Percentiles rank a stretch among this genome's conserved stretches.
phyloP scores from a whole-genome alignment of 352 stramenopile genomes.

The Albugo candida region DNA sequence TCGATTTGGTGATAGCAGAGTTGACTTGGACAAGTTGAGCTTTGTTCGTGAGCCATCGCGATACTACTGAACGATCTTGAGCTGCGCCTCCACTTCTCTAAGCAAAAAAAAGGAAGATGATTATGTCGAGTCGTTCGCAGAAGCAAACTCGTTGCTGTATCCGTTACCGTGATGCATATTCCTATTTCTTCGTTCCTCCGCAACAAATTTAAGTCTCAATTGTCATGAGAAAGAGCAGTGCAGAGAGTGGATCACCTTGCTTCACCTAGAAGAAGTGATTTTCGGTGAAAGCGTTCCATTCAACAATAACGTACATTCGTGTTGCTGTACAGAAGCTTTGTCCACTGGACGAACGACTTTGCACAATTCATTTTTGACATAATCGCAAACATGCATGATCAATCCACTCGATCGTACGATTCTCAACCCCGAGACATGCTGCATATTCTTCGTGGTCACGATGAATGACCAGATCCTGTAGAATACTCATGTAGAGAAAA shows the following conservation, averaged over 20 bases:
- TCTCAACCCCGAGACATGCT: neutral
- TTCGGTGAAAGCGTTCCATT: conserved; percentile 7
- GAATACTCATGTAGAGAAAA: conserved; percentile 5
- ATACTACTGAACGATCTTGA: conserved; percentile 5
- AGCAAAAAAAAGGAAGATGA: conserved; percentile 1
- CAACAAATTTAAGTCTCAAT: conserved; percentile 3
- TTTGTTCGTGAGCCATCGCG: conserved; percentile 1
- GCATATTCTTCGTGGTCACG: neutral
- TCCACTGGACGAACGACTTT: neutral
- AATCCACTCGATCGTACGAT: conserved; percentile 6
- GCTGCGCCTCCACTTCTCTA: conserved; percentile 1
- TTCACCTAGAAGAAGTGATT: conserved; percentile 7
- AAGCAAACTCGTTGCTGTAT: conserved; percentile 1
- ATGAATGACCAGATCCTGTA: conserved; percentile 5
- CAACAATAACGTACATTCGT: conserved; percentile 4
- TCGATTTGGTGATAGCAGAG: conserved; percentile 4
- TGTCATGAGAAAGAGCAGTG: conserved; percentile 6
- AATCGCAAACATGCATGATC: conserved; percentile 5
- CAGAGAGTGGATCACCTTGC: conserved; percentile 8
- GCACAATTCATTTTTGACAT: conserved; percentile 8
- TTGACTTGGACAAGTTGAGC: conserved; percentile 7
- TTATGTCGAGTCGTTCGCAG: conserved; percentile 6
- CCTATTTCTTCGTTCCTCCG: neutral
- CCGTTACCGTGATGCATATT: neutral
- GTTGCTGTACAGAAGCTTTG: conserved; percentile 5